Conservation (phyloP, 2,329 filamentous ascomycete species). For the Chrysoporthe puriensis region DNA sequence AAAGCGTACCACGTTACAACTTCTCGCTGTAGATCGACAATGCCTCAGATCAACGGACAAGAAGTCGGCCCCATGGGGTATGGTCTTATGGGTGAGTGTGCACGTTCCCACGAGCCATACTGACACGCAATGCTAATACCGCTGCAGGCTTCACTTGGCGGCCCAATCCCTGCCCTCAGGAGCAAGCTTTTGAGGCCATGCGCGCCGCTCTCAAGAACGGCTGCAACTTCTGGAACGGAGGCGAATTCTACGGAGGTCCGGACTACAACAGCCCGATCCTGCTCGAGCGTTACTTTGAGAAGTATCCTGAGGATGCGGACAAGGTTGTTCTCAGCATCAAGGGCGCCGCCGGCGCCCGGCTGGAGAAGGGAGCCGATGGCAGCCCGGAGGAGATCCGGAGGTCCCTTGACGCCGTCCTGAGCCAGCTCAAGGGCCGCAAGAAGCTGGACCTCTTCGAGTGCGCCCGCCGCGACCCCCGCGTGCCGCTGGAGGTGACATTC, state of each 20-base stretch:
- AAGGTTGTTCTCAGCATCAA: conserved; percentile 68
- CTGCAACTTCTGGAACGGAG: conserved; percentile 63
- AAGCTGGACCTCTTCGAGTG: conserved; percentile 64
- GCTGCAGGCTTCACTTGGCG: conserved; percentile 49
- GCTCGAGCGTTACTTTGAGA: conserved; percentile 64
- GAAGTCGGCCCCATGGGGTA: conserved; percentile 38
- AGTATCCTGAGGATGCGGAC: conserved; percentile 65
- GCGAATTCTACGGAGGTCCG: conserved; percentile 66
- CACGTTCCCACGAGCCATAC: background rate
- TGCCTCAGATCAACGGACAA: conserved; percentile 37
- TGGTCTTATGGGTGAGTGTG: conserved; percentile 38
- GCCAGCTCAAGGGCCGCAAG: conserved; percentile 56
- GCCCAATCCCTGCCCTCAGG: conserved; percentile 43
- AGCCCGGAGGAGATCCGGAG: conserved; percentile 57
- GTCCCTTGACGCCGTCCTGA: conserved; percentile 61
- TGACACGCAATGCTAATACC: conserved; percentile 1
- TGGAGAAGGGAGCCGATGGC: conserved; percentile 46
- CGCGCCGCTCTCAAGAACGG: conserved; percentile 53
- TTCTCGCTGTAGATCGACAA: conserved; percentile 23
- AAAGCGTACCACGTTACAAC: background rate
- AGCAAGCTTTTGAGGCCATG: conserved; percentile 59
- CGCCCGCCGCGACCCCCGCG: conserved; percentile 57
- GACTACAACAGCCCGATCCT: conserved; percentile 62
- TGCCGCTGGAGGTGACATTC: conserved; percentile 49
- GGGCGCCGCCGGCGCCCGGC: conserved; percentile 50